A percentile compares a stretch with the other conserved stretches of the same genome.
Evolutionary conservation across 2,329 filamentous ascomycete genomes (phyloP).

Genomic region (Hypoxylon sp.): DNA sequence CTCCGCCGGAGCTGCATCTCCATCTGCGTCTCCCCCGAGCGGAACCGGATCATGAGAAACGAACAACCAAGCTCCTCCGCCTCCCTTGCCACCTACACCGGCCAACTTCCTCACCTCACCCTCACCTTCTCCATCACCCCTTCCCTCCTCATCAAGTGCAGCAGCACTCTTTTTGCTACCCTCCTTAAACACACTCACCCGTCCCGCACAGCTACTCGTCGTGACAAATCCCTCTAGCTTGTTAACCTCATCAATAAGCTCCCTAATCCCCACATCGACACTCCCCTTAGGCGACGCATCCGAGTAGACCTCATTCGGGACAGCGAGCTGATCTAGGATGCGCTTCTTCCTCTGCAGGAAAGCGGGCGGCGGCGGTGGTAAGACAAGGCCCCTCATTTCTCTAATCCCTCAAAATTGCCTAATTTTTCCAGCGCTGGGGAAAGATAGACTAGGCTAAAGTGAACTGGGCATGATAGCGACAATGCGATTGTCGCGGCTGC

Average conservation of each 20-base stretch:
- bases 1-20: conserved; percentile 28
- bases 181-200: conserved; percentile 90
- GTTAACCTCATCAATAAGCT: conserved; percentile 86
- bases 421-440: neutral
- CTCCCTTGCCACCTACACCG: conserved; percentile 86
- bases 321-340: conserved; percentile 79
- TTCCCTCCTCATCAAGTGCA: conserved; percentile 29
- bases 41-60: conserved; percentile 84
- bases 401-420: neutral
- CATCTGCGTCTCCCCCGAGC: conserved; percentile 40
- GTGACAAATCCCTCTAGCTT: conserved; percentile 81
- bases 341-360: conserved; percentile 77
- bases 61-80: conserved; percentile 86
- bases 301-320: conserved; percentile 79
- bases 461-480: neutral
- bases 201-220: conserved; percentile 92
- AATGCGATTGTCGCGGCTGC: conserved; percentile 2
- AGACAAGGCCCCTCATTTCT: conserved; percentile 16
- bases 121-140: conserved; percentile 40
- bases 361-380: conserved; percentile 47
- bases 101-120: conserved; percentile 59
- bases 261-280: conserved; percentile 82
- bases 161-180: conserved; percentile 68
- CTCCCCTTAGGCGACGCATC: conserved; percentile 92
- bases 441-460: neutral